These are phyloP conservation scores for Chytriomyces sp. DNA, from an alignment of 192 early-diverging fungal genomes.

Conservation along the genomic window DNA sequence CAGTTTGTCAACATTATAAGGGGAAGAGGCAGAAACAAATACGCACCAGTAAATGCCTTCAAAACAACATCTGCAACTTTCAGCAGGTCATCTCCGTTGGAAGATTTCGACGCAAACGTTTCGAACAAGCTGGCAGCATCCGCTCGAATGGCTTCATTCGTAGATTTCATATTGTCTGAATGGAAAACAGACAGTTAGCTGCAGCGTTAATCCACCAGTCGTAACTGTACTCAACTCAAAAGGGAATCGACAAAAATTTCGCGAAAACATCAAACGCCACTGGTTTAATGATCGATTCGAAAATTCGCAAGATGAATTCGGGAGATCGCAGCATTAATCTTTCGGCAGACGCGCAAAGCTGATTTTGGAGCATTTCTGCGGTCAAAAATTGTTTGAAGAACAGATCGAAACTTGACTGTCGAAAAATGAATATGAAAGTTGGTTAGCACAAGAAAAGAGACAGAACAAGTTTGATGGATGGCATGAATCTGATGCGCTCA, in stretches of 20 bases:
- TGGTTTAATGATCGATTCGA: slow-evolving; percentile 55
- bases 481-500: slow-evolving; percentile 31
- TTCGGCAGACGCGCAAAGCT: slow-evolving; percentile 70
- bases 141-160: slow-evolving; percentile 58
- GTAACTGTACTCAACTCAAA: slow-evolving; percentile 38
- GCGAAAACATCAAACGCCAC: slow-evolving; percentile 68
- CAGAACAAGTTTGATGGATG: neutral
- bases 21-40: slow-evolving; percentile 3
- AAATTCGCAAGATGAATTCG: slow-evolving; percentile 70
- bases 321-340: slow-evolving; percentile 85
- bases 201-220: neutral
- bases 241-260: slow-evolving; percentile 68
- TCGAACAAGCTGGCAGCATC: slow-evolving; percentile 68
- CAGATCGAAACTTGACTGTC: slow-evolving; percentile 55
- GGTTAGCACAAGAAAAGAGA: neutral
- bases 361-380: slow-evolving; percentile 55
- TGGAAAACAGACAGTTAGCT: neutral
- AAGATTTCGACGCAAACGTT: slow-evolving; percentile 55
- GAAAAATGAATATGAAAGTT: slow-evolving; percentile 35
- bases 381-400: slow-evolving; percentile 66
- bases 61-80: slow-evolving; percentile 67
- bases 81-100: slow-evolving; percentile 56
- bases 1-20: slow-evolving; percentile 15
- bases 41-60: slow-evolving; percentile 52
- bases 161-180: slow-evolving; percentile 67